Base-by-base conservation (phyloP, 192 early-diverging fungal genomes). In the Backusella tuberculispora region DNA sequence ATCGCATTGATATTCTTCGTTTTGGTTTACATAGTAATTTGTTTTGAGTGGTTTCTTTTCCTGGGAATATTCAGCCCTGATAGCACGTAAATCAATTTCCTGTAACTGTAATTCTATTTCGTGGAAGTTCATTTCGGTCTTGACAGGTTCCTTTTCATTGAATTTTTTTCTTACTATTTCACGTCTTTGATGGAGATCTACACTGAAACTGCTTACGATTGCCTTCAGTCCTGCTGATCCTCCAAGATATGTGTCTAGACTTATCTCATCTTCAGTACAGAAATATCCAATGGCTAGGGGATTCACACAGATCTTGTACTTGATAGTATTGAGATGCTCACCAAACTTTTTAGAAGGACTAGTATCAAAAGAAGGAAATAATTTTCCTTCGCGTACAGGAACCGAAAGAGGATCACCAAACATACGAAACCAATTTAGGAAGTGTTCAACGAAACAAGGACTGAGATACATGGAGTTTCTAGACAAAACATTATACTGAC, bases 101-200 rank as follows among this genome's bases (percentile, higher is more conserved):
- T 74, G 53, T 40, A 83, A 66, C 69, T 78, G 65, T 4, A 81
- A 43, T 74, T 83, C 80, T 24, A 68, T 69, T 47, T 83, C 76
- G 68, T 83, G 74, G 17, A 81, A 78, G 6, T 48, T 71, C 67
- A 74, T 76, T 12, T 44, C 44, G 4, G 78, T 60, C 47, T 83
- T 76, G 34, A 79, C 8, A 68, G 64, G 56, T 17, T 63, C 50
- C 40, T 72, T 63, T 5, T 68, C 64, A n/a, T 74, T 53, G 40
- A 65, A 53, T n/a, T 43, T 34, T 12, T 15, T 26, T 73, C 4
- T 26, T 1, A 44, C 13, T 6, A 48, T 40, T 46, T 83, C 75
- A 73, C 77, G 64, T 48, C 74, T 37, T 43, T 78, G 76, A 66
- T 83, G 83, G 42, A 78, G 44, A 60, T 83, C 83, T 15, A 81